Evolutionary conservation across 2,329 filamentous ascomycete genomes (phyloP), one percentile per base, ranked within the genome.

Genomic region (Phaeoacremonium minimum): DNA sequence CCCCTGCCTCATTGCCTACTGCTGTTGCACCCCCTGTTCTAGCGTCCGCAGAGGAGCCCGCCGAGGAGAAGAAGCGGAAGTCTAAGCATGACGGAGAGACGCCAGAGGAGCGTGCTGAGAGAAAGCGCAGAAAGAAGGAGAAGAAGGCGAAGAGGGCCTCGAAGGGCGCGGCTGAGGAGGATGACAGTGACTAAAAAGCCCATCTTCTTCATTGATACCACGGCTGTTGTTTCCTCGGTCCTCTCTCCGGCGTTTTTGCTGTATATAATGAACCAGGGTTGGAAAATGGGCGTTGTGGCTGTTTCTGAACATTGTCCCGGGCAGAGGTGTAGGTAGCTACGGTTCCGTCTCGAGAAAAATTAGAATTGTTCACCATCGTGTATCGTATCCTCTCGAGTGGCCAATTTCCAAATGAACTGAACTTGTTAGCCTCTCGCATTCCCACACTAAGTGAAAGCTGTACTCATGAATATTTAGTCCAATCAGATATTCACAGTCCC

Each of bases 21-120:
- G 61, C 61, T 45, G 46, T 53, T 22, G 49, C 55, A 18, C 37
- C 46, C 19, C 38, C 41, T 7, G 59, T 61, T 39, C 64, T 68
- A 34, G 55, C 57, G 33, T 60, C 58, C 15, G 57, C 71, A 16
- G 73, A 77, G 35, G 73, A 77, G 50, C 76, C 80, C 35, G 68
- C 52, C 65, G 84, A 77, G 61, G 75, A 80, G 64, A 81, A 83
- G 67, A 88, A 88, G 75, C 93, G 87, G 72, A 78, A 83, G 52
- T 86, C 87, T 69, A 81, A 89, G 74, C 83, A 87, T 58, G 83
- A 87, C 22, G 83, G 84, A 53, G 83, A 88, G 67, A 83, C 80
- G 13, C 64, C 80, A 17, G 82, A 87, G 56, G 80, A 82, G 61
- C 78, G 76, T 64, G 74, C 52, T 1, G 52, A 55, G 49, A 48